Evolutionary conservation across 768 basidiomycete genomes (phyloP), one percentile per base, ranked within the genome.

Genomic region (Mycena crocata): DNA sequence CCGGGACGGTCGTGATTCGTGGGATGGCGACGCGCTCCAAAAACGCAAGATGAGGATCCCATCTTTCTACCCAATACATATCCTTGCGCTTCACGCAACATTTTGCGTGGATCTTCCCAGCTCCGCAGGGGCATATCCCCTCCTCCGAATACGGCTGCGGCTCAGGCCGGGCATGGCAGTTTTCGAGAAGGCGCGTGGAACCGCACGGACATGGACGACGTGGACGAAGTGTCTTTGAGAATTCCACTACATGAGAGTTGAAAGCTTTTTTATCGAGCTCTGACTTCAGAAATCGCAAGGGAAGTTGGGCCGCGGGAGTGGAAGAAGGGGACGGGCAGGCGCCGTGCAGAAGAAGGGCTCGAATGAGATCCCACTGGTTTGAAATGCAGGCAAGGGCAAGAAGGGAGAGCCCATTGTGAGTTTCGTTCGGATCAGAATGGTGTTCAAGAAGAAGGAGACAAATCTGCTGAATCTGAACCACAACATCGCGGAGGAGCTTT

Each of bases 391-490:
- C 39, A 40, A 40, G 39, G 15, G 8, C 39, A 40, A 40, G 39
- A 40, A 40, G 39, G 15, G 39, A 40, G 39, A 40, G 39, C 39
- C 39, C 39, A 40, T 40, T 17, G 39, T 40, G 39, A 3, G 24
- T 48, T 19, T 59, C 57, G 45, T 59, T 59, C 10, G 57, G 46
- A 49, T 59, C 46, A 35, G 57, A 59, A 35, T 59, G 57, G 45
- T 59, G 45, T 7, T 32, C 32, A 13, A 58, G 28, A 2, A 58
- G 10, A 35, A 59, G 39, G 23, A 59, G 57, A 5, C 31, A 58
- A 15, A 58, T 34, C 12, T 35, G 13, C 13, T 6, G 1, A 0
- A 57, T 45, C 21, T 32, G 42, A 12, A 32, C 23, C 30, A 19
- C 19, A n/a, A 12, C 24, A 5, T 10, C 6, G 5, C 21, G 8